Evolutionary conservation across 2,329 filamentous ascomycete genomes (phyloP), one percentile per base, ranked within the genome.

Genomic region (Colletotrichum gigasporum): DNA sequence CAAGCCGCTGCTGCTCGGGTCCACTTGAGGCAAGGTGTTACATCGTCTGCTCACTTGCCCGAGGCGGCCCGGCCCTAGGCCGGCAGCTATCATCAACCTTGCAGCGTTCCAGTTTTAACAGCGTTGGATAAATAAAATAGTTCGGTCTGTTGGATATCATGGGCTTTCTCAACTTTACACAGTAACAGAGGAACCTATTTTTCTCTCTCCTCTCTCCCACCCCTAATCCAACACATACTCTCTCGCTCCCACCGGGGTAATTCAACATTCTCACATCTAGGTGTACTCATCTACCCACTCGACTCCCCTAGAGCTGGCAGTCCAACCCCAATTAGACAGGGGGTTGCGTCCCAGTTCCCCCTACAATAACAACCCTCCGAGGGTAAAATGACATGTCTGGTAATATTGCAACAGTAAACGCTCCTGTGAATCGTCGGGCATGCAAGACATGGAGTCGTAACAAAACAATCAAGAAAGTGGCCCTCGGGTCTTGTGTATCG

Each of bases 351-450:
- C n/a, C n/a, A n/a, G n/a, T n/a, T n/a, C n/a, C n/a, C n/a, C n/a
- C n/a, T n/a, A n/a, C n/a, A n/a, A n/a, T n/a, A n/a, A n/a, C n/a
- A n/a, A n/a, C n/a, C n/a, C n/a, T n/a, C 37, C 24, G 35, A 50
- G 42, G 65, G 45, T 37, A 55, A 62, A 52, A 65, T 58, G 24
- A 51, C 51, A 67, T 41, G 53, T 66, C 42, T 37, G 39, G 45
- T 45, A 48, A 35, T 57, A 55, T 56, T 47, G 51, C 41, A 63
- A 42, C 51, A 60, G 47, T 32, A 42, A 35, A 60, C 39, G 52
- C 58, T 65, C 67, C 74, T 71, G 65, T 78, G 70, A 74, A 68
- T 76, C 76, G 68, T 78, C 67, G 73, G 72, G 69, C 73, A 69
- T 75, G 52, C 69, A 41, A 73, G 73, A 70, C 73, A 70, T 73